Evolutionary conservation across 495 filamentous ascomycete genomes (phyloP), one percentile per base, ranked within the genome.

Genomic region (Eremomyces bilateralis): DNA sequence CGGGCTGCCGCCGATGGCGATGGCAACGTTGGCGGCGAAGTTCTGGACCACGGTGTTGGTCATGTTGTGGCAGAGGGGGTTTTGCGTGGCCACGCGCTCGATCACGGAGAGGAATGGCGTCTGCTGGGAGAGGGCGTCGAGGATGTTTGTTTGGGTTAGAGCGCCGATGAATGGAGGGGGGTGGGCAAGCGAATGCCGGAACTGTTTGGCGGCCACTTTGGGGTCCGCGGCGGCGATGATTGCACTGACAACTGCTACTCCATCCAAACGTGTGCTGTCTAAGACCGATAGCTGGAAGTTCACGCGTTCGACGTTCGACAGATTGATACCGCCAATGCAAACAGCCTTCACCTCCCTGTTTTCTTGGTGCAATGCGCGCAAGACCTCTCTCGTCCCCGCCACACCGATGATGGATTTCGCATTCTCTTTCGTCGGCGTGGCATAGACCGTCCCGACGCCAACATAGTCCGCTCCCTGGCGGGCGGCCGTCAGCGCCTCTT

Each of bases 31-130:
- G 13, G 88, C 85, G 8, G 81, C 79, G 45, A 97, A 77, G 48
- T 92, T 91, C 43, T 85, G 80, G 21, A 93, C 83, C 0, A 94
- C 78, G 35, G 79, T 60, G 52, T 94, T 94, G 29, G 90, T 94
- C 76, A 95, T 94, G 51, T 92, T 93, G 55, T 94, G 88, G 5
- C 76, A 80, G 6, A 97, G 61, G 0, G 88, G 85, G 30, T 68
- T 73, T 12, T 50, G 58, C 8, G 56, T 42, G 0, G 63, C 61
- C 31, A 92, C 59, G 15, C 61, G 62, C 32, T 54, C 62, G 20
- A 85, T 57, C 15, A 82, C 42, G 6, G 65, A n/a, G n/a, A n/a
- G n/a, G 44, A 25, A 67, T 40, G 3, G 48, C 45, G 32, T 53
- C 44, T 32, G 61, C 49, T n/a, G 40, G 29, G 10, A 44, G 33